phyloP scores from a whole-genome alignment of 345 rosid species.

The Cardiospermum halicacabum region DNA sequence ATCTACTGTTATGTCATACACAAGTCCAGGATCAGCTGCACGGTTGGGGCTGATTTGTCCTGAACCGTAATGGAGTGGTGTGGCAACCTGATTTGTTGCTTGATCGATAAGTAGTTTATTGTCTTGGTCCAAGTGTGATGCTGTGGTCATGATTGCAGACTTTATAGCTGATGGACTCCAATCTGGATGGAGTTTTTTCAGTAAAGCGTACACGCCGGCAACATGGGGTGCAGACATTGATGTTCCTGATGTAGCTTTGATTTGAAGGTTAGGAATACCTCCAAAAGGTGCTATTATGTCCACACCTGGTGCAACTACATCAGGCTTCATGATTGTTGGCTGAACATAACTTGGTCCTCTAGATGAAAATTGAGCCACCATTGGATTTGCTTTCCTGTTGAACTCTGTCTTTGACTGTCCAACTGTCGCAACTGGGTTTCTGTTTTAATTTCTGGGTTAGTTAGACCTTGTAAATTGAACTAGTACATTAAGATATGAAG shows the following conservation, averaged over 20 bases:
- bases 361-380: constrained; percentile 45
- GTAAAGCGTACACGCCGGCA: constrained; percentile 41
- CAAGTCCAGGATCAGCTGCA: constrained; percentile 51
- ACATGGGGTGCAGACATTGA: constrained; percentile 58
- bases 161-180: constrained; percentile 50
- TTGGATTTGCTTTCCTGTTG: constrained; percentile 28
- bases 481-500: not conserved
- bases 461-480: too few relatives aligned
- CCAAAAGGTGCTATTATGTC: constrained; percentile 35
- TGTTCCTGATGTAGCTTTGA: constrained; percentile 33
- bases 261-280: constrained; percentile 22
- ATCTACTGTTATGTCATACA: constrained; percentile 29
- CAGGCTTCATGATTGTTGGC: constrained; percentile 46
- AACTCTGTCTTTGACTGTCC: constrained; percentile 7
- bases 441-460: not conserved
- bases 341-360: constrained; percentile 31
- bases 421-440: constrained; percentile 33
- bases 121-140: constrained; percentile 23
- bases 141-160: constrained; percentile 33
- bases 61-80: constrained; percentile 43
- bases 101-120: constrained; percentile 18
- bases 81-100: constrained; percentile 17
- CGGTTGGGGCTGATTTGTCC: constrained; percentile 43
- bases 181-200: constrained; percentile 34
- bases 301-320: constrained; percentile 53